Base-by-base conservation (phyloP, 371 early-diverging fungal genomes). In the Sporodiniella umbellata region DNA sequence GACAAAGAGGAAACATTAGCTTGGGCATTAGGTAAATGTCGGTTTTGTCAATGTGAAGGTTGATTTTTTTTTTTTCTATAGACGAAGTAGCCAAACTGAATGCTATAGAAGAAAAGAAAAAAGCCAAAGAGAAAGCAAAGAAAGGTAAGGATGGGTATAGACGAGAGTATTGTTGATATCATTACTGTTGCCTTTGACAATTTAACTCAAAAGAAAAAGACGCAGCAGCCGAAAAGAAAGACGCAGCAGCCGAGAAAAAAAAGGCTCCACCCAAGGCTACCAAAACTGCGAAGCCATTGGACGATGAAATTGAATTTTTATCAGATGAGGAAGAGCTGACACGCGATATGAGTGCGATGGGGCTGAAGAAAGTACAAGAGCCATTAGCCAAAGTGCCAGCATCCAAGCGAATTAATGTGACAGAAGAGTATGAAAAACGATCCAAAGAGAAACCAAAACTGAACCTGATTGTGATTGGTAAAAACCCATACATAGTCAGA, bases 401-500 rank as follows among this genome's bases (percentile, higher is more conserved):
- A 10, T 64, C 68, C 8, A 83, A 69, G 55, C 79, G 78, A 17
- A 79, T 93, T 51, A 80, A 93, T 66, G 84, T 94, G 3, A 54
- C 68, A 4, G 84, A 78, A 48, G 94, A 90, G 64, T 89, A 83
- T 60, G 72, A 80, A 42, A 88, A 88, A 60, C 74, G 93, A 4
- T 67, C 78, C 4, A 66, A 70, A 8, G 83, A 79, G 18, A 91
- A 92, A 49, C 81, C 81, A 8, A 76, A 77, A 10, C 45, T 95
- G 42, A 95, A 94, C 48, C 66, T 97, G 23, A 90, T 94, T 2
- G 85, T 95, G 7, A 86, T 94, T 54, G 95, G 87, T 85, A 62
- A 44, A 30, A 14, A 40, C 35, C 8, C 8, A 44, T 17, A n/a
- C 48, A n/a, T 11, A 1, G 21, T 51, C 38, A 28, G 30, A 17